Conservation (phyloP, 148 eudicot species). For the Euryodendron excelsum region DNA sequence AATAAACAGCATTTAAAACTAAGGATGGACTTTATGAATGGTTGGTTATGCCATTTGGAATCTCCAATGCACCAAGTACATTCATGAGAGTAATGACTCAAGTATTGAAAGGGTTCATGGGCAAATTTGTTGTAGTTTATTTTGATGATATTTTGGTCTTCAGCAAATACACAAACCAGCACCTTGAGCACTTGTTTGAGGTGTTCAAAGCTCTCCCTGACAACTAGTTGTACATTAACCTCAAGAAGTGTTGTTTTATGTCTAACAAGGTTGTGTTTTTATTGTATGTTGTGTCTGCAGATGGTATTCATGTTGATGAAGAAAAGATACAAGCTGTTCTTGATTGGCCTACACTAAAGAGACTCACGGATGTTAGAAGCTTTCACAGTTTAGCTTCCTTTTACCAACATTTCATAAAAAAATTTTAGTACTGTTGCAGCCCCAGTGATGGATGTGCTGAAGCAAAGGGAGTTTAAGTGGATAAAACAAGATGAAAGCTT, state of each 20-base stretch:
- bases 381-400: not conserved
- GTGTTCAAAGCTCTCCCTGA: not conserved
- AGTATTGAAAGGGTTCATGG: not conserved
- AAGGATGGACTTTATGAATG: slow-evolving; percentile 7
- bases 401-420: not conserved
- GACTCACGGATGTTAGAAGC: not conserved
- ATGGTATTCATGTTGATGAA: not conserved
- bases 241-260: not conserved
- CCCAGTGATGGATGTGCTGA: not conserved
- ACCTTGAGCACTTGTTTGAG: not conserved
- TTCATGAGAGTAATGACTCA: not conserved
- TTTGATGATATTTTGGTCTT: not conserved
- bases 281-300: not conserved
- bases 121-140: not conserved
- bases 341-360: not conserved
- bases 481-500: too few relatives aligned
- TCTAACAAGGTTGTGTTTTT: not conserved
- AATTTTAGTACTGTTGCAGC: not conserved
- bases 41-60: slow-evolving; percentile 1
- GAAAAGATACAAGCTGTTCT: not conserved
- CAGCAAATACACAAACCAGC: not conserved
- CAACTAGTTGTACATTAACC: not conserved
- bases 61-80: not conserved
- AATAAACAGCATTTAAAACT: too few relatives aligned
- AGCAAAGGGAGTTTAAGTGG: too few relatives aligned